A percentile compares a stretch with the other conserved stretches of the same genome.
Conservation (phyloP, 495 filamentous ascomycete genomes). For the Xylaria sp. region DNA sequence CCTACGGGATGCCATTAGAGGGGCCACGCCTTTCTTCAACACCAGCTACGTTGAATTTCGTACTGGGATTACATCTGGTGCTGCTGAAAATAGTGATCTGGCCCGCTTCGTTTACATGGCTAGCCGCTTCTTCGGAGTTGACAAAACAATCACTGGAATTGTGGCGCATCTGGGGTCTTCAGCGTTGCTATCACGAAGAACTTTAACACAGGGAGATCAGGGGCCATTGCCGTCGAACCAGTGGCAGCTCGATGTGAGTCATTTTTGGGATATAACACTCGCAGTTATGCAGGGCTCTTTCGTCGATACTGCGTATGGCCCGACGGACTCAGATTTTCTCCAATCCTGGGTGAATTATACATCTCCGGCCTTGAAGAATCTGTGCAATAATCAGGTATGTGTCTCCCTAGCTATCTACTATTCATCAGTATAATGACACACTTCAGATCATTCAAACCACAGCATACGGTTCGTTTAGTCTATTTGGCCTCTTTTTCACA, state of each 20-base stretch:
- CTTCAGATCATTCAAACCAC: constrained; percentile 33
- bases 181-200: not conserved
- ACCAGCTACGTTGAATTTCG: not conserved
- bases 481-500: constrained; percentile 30
- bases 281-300: constrained; percentile 17
- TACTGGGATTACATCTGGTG: not conserved
- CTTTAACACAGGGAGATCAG: not conserved
- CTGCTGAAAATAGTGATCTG: not conserved
- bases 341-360: too few relatives aligned
- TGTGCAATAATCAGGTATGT: constrained; percentile 32
- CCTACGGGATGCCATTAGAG: not conserved
- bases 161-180: not conserved
- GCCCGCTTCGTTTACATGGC: not conserved
- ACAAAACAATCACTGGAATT: not conserved
- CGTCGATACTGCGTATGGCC: constrained; percentile 7
- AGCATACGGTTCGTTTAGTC: constrained; percentile 27
- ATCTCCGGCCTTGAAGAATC: not conserved
- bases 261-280: constrained; percentile 18
- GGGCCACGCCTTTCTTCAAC: constrained; percentile 1
- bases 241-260: constrained; percentile 28
- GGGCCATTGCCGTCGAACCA: constrained; percentile 22
- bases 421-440: too few relatives aligned
- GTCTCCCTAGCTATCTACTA: too few relatives aligned
- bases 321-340: not conserved
- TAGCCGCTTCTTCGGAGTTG: not conserved